phyloP scores from a whole-genome alignment of 768 basidiomycete genomes.

The Mycena galopus region DNA sequence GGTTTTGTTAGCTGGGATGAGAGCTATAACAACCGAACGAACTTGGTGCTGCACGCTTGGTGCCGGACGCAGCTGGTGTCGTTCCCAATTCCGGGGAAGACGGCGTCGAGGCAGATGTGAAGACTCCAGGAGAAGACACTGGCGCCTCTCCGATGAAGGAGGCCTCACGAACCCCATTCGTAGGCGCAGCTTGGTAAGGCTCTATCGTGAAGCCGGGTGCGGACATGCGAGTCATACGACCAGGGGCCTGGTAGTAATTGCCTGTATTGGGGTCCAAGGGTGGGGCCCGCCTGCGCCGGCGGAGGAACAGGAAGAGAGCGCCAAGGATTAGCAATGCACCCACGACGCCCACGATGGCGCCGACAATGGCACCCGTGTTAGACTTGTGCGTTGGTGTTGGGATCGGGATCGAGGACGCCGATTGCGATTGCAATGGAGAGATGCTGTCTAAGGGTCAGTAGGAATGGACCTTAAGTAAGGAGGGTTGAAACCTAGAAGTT shows the following conservation, averaged over 20 bases:
- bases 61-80: not conserved
- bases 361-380: too few species aligned
- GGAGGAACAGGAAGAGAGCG: too few species aligned
- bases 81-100: not conserved
- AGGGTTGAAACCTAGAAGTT: conserved; percentile 12
- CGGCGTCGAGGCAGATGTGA: not conserved
- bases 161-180: not conserved
- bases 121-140: conserved; percentile 5
- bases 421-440: too few species aligned
- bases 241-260: too few species aligned
- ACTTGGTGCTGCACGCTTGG: not conserved
- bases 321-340: too few species aligned
- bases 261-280: too few species aligned
- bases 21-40: not conserved
- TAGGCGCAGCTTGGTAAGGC: conserved; percentile 1
- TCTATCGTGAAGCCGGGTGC: not conserved
- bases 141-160: conserved; percentile 2
- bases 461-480: not conserved
- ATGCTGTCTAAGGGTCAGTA: conserved; percentile 9
- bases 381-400: too few species aligned
- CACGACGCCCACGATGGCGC: too few species aligned
- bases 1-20: conserved; percentile 1
- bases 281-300: too few species aligned
- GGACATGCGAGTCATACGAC: not conserved
- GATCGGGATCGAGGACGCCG: not conserved